Conservation (phyloP, 1,284 basidiomycete genomes). For the Sparassis latifolia region DNA sequence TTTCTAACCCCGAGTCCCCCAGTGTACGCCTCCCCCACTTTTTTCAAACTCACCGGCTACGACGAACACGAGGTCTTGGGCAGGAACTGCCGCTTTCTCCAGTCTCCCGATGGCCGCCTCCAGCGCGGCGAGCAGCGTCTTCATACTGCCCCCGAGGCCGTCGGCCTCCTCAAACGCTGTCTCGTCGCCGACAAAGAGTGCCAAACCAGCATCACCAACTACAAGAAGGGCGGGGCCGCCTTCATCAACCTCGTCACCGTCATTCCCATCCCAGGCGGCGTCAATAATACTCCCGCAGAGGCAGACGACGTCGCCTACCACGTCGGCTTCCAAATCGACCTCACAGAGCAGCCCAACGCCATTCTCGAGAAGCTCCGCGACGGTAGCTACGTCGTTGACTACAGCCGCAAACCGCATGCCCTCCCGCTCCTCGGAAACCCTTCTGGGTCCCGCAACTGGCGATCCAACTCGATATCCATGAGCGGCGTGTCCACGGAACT, state of each 20-base stretch:
- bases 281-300: constrained; percentile 39
- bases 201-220: constrained; percentile 86
- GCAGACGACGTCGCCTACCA: constrained; percentile 70
- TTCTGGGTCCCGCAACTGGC: constrained; percentile 25
- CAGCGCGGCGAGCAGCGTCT: constrained; percentile 58
- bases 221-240: constrained; percentile 77
- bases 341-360: constrained; percentile 80
- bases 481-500: constrained; percentile 36
- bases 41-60: constrained; percentile 83
- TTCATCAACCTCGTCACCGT: constrained; percentile 87
- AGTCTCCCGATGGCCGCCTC: constrained; percentile 67
- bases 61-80: constrained; percentile 73
- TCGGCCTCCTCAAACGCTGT: constrained; percentile 60
- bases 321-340: constrained; percentile 90
- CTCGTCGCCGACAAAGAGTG: constrained; percentile 77
- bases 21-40: constrained; percentile 81
- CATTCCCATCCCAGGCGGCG: constrained; percentile 72
- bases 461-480: constrained; percentile 26
- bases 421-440: constrained; percentile 9
- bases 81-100: constrained; percentile 85
- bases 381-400: constrained; percentile 66
- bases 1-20: background rate
- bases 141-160: constrained; percentile 66
- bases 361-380: constrained; percentile 74
- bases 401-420: constrained; percentile 22